Conservation (phyloP, 2,329 filamentous ascomycete species). For the Diplodia scrobiculata region DNA sequence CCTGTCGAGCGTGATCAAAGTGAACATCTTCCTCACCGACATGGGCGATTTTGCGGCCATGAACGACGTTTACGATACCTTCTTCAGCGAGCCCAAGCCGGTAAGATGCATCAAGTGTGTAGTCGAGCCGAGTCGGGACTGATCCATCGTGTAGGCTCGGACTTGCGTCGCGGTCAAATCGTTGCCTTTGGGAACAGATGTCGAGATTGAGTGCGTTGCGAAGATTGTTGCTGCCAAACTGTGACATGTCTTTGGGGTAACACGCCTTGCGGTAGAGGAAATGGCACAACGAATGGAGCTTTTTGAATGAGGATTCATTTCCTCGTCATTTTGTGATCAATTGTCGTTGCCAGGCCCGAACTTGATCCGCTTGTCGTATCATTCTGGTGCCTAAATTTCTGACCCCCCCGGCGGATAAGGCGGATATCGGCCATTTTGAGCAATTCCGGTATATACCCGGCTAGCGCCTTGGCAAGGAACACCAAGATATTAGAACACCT, state of each 20-base stretch:
- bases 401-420: too few species aligned
- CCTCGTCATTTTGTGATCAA: too few species aligned
- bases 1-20: slow-evolving; percentile 38
- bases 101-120: background rate
- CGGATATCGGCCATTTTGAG: too few species aligned
- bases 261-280: too few species aligned
- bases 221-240: background rate
- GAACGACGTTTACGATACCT: slow-evolving; percentile 38
- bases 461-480: too few species aligned
- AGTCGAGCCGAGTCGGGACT: too few species aligned
- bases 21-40: slow-evolving; percentile 38
- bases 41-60: slow-evolving; percentile 39
- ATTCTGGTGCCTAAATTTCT: too few species aligned
- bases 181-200: slow-evolving; percentile 34
- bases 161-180: slow-evolving; percentile 33
- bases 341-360: background rate
- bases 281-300: too few species aligned
- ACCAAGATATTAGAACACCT: too few species aligned
- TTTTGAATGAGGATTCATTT: too few species aligned
- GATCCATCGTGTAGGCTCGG: background rate
- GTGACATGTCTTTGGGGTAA: background rate
- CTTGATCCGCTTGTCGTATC: background rate
- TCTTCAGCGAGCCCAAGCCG: slow-evolving; percentile 10
- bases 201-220: slow-evolving; percentile 38
- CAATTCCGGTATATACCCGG: too few species aligned